Evolutionary conservation across 768 basidiomycete species (phyloP), one percentile per base, ranked within the genome.

Genomic region (Chalciporus pseudorubinellus): DNA sequence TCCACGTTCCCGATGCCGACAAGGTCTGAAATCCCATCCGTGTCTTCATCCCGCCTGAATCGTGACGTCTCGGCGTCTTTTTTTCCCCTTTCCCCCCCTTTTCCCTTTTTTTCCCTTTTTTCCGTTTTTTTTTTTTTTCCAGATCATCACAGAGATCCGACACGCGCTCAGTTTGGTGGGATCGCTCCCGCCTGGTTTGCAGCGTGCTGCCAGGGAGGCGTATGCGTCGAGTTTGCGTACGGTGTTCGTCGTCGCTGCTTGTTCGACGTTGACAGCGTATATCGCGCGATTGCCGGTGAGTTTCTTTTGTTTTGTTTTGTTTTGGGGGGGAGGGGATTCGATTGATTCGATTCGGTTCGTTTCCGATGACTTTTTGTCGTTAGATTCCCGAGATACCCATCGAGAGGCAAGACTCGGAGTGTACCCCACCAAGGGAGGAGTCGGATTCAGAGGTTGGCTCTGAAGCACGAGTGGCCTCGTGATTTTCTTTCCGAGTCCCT

Each of bases 161-260:
- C 62, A 61, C 34, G 61, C 62, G 0, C 41, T 62, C 6, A 60
- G 41, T 20, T 55, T 62, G 3, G 59, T 63, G 2, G 22, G 10
- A 1, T 19, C 39, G 1, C 48, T 63, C 3, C 59, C 51, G 1
- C 33, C 55, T 0, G 52, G 54, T 1, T 26, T 64, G 0, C 62
- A 58, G 13, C 62, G 48, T n/a, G 24, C 48, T 4, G 50, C 54
- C 6, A 52, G 62, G 1, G 62, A 64, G 14, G 47, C 62, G 0
- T 63, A 63, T 13, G 61, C 61, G 3, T 58, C 55, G 1, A 58
- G 55, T 52, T 24, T 63, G 21, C 45, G 13, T 13, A 58, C 56
- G 4, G 62, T 63, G 33, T 63, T 58, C 8, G 41, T 60, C 36
- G 24, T 58, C 0, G 56, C 56, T 1, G 62, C 62, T 10, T 61